A percentile compares a stretch with the other conserved stretches of the same genome.
Conservation (phyloP, 371 early-diverging fungal genomes). For the Mortierella sp. region DNA sequence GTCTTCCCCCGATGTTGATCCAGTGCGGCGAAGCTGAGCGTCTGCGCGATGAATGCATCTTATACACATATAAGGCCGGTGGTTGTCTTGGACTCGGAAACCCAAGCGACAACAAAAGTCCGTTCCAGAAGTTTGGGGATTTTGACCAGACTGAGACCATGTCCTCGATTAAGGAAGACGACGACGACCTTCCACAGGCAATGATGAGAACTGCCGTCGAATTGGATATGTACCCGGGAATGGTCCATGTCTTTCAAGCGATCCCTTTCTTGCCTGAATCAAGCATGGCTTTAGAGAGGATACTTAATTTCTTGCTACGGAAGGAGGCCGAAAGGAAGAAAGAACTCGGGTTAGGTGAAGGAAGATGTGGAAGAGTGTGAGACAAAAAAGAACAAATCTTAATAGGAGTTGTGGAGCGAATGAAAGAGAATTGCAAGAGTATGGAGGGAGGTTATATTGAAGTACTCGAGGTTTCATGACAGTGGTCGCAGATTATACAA, state of each 20-base stretch:
- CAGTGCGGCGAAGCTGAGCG: conserved; percentile 56
- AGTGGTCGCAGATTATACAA: too few species aligned
- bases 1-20: conserved; percentile 57
- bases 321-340: conserved; percentile 17
- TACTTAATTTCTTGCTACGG: conserved; percentile 39
- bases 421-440: too few species aligned
- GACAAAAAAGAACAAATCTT: not conserved
- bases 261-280: conserved; percentile 61
- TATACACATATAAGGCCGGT: conserved; percentile 47
- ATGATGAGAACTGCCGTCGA: conserved; percentile 8
- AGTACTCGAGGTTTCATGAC: too few species aligned
- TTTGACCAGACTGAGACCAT: too few species aligned
- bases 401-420: too few species aligned
- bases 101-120: too few species aligned
- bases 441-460: too few species aligned
- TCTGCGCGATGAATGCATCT: conserved; percentile 52
- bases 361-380: not conserved
- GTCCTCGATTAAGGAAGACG: too few species aligned
- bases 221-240: conserved; percentile 52
- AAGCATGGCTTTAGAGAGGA: conserved; percentile 57
- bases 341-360: not conserved
- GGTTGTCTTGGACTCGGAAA: not conserved
- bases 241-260: conserved; percentile 71
- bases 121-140: too few species aligned
- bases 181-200: too few species aligned